Evolutionary conservation across 2,329 filamentous ascomycete genomes (phyloP), one percentile per base, ranked within the genome.

Genomic region (Diaporthe destruens): DNA sequence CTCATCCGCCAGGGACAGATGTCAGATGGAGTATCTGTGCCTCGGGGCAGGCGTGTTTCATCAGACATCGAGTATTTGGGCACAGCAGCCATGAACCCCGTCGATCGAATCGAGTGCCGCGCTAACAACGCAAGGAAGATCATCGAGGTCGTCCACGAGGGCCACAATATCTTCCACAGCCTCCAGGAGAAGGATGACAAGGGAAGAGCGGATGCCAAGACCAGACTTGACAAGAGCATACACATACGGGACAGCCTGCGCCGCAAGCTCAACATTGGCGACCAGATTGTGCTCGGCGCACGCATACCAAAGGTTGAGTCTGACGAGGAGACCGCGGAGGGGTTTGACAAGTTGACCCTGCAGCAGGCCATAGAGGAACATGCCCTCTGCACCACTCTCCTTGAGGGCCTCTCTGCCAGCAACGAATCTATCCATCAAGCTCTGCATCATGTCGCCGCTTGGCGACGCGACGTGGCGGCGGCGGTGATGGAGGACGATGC

Each of bases 1-100:
- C 49, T 56, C 25, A 65, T 72, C 25, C 71, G 66, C 57, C 71
- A 72, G n/a, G 66, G 56, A 11, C 57, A 71, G 32, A 70, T 70
- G 55, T 42, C 68, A 34, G 47, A 61, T 44, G 55, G 44, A 0
- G 47, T 39, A 32, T 25, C 29, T 29, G 20, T 23, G 7, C 23
- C 67, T 39, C 23, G 25, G 25, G 57, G 34, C 8, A 23, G 49
- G 25, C 32, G 36, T 6, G 47, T 42, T 7, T 57, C 56, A 9
- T 47, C 56, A n/a, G 71, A 56, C n/a, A 65, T 71, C 8, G 49
- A 71, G 42, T 51, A 65, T 9, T 14, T 56, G n/a, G 44, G 55
- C 3, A 61, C 68, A 3, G 44, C 68, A 54, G 39, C 68, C 25
- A 61, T 53, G 32, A 70, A 70, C 32, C 68, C 68, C 2, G 68